Percentiles rank a stretch among this genome's conserved stretches.
phyloP scores from a whole-genome alignment of 345 rosid genomes.

The Fremontodendron californicum region DNA sequence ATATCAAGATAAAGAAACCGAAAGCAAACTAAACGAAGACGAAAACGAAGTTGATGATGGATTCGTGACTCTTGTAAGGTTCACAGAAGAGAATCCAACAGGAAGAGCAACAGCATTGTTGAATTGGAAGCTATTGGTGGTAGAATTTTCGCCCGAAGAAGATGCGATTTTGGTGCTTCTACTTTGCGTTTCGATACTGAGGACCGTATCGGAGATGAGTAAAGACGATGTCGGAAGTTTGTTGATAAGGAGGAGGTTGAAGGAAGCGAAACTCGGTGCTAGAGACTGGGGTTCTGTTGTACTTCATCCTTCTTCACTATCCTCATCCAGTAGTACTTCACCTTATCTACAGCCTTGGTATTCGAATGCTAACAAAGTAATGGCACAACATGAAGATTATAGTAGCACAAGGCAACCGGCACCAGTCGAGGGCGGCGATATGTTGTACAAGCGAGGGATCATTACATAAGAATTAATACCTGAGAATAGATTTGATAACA shows the following conservation, averaged over 20 bases:
- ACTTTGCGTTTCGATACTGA: conserved; percentile 56
- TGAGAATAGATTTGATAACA: too few species aligned
- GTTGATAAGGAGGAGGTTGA: conserved; percentile 56
- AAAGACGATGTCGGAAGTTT: conserved; percentile 65
- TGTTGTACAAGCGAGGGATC: conserved; percentile 61
- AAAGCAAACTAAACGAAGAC: conserved; percentile 22
- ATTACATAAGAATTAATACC: conserved; percentile 31
- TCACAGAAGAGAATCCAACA: conserved; percentile 47
- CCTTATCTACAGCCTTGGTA: conserved; percentile 69
- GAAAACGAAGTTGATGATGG: conserved; percentile 35
- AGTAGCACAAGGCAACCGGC: conserved; percentile 41
- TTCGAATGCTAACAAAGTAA: conserved; percentile 48
- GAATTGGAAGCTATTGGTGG: conserved; percentile 70
- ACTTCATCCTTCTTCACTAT: conserved; percentile 34
- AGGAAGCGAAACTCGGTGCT: conserved; percentile 60
- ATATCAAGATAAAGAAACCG: conserved; percentile 25
- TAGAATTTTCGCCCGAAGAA: conserved; percentile 70
- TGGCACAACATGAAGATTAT: conserved; percentile 32
- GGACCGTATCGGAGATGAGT: conserved; percentile 61
- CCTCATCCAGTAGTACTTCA: conserved; percentile 34
- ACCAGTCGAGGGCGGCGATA: conserved; percentile 68
- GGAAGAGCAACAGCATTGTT: conserved; percentile 75
- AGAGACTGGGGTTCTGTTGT: conserved; percentile 82
- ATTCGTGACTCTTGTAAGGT: conserved; percentile 59
- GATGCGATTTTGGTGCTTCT: conserved; percentile 65